Percentiles rank a stretch among this genome's conserved stretches.
Evolutionary conservation across 768 basidiomycete genomes (phyloP).

Genomic region (Suillus fuscotomentosus): DNA sequence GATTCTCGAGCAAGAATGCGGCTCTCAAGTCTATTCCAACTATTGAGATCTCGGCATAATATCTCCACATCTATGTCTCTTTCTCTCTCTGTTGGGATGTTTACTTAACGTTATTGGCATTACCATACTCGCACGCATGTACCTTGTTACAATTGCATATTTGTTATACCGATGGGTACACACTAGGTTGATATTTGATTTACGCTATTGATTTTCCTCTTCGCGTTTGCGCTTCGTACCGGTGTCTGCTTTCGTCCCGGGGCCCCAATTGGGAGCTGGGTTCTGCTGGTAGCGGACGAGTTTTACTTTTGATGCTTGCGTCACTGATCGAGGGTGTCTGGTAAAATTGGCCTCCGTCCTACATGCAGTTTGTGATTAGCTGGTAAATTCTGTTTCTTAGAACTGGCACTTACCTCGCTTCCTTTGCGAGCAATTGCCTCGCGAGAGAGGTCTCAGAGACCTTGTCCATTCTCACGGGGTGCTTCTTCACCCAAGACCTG

Average conservation of each 20-base stretch:
- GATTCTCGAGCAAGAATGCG: slow-evolving; percentile 22
- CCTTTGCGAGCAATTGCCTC: slow-evolving; percentile 61
- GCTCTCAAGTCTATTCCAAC: slow-evolving; percentile 18
- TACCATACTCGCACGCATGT: neutral
- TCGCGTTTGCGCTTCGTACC: slow-evolving; percentile 32
- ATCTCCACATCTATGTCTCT: neutral
- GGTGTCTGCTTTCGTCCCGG: slow-evolving; percentile 60
- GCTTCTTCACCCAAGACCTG: slow-evolving; percentile 76
- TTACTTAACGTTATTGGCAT: neutral
- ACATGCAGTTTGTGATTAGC: slow-evolving; percentile 24
- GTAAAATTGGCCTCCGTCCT: slow-evolving; percentile 74
- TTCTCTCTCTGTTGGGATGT: neutral
- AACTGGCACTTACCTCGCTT: slow-evolving; percentile 52
- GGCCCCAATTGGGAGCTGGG: slow-evolving; percentile 93
- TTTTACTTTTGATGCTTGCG: slow-evolving; percentile 63
- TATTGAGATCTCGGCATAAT: slow-evolving; percentile 29
- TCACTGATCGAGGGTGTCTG: slow-evolving; percentile 64
- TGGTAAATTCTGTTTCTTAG: neutral
- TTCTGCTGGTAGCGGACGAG: slow-evolving; percentile 90
- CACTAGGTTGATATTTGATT: neutral
- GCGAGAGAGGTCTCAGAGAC: slow-evolving; percentile 75
- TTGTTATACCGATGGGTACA: neutral
- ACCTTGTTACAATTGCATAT: slow-evolving; percentile 2
- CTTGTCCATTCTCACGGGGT: slow-evolving; percentile 86
- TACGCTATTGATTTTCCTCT: slow-evolving; percentile 11